phyloP scores from a whole-genome alignment of 495 filamentous ascomycete species.

The Lasiosphaeria hispida region DNA sequence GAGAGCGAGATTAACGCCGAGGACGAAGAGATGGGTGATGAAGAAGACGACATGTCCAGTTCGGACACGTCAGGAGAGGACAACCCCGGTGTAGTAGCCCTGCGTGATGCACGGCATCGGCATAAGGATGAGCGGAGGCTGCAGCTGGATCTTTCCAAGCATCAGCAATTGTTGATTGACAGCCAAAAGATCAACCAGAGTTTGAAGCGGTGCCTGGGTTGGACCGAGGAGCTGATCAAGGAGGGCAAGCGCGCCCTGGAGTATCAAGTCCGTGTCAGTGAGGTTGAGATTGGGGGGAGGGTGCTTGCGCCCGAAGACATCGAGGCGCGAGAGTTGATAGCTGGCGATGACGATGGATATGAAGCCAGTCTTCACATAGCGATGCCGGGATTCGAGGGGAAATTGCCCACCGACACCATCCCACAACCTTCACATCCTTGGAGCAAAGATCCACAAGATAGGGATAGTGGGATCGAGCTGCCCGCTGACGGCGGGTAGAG shows the following conservation, averaged over 20 bases:
- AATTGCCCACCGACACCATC: constrained; percentile 7
- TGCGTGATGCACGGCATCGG: constrained; percentile 45
- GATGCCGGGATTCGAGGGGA: constrained; percentile 23
- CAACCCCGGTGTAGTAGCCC: constrained; percentile 43
- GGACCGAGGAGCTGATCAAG: constrained; percentile 85
- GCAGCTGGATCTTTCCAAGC: constrained; percentile 78
- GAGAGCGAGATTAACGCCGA: constrained; percentile 38
- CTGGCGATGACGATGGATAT: constrained; percentile 42
- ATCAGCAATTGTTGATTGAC: constrained; percentile 82
- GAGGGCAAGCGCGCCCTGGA: constrained; percentile 84
- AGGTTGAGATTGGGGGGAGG: constrained; percentile 78
- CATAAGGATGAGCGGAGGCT: constrained; percentile 73
- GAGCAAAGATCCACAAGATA: constrained; percentile 44
- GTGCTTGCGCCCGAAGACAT: constrained; percentile 59
- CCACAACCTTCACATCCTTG: constrained; percentile 19
- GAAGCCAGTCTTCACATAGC: constrained; percentile 25
- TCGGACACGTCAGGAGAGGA: constrained; percentile 47
- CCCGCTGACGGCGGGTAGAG: constrained; percentile 34
- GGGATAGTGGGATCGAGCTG: constrained; percentile 54
- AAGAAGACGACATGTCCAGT: constrained; percentile 42
- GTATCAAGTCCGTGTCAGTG: constrained; percentile 70
- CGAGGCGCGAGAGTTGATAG: constrained; percentile 39
- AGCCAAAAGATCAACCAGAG: constrained; percentile 93
- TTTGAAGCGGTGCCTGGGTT: constrained; percentile 78
- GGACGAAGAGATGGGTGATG: constrained; percentile 34